These are phyloP conservation scores for Daldinia vernicosa DNA, from an alignment of 495 filamentous ascomycete species.

Conservation along the genomic window DNA sequence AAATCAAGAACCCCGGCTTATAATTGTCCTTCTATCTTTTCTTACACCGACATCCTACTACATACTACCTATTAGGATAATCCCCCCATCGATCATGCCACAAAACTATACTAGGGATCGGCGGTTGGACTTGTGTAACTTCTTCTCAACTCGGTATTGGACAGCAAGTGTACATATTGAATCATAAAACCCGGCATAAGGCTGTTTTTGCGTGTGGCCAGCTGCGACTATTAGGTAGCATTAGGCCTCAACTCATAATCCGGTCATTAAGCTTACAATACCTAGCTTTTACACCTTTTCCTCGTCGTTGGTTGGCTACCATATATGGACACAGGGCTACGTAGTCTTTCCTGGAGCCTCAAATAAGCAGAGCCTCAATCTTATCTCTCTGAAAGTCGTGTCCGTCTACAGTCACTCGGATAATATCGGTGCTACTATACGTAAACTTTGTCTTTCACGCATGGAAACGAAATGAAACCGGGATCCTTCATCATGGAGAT, in stretches of 20 bases:
- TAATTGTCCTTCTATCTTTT: not conserved
- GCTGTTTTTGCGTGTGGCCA: not conserved
- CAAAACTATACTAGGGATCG: not conserved
- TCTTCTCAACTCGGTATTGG: not conserved
- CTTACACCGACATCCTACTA: not conserved
- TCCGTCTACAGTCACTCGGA: slow-evolving; percentile 4
- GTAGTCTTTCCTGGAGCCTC: not conserved
- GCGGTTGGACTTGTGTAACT: not conserved
- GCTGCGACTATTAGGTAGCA: not conserved
- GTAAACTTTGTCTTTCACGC: not conserved
- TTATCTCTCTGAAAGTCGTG: not conserved
- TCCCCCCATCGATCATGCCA: not conserved
- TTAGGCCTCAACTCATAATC: not conserved
- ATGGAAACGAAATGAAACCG: slow-evolving; percentile 3
- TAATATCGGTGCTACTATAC: not conserved
- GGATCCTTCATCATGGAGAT: not conserved
- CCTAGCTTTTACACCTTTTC: not conserved
- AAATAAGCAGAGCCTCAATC: slow-evolving; percentile 16
- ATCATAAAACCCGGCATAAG: not conserved
- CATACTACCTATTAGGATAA: not conserved
- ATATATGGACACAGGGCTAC: too few relatives aligned
- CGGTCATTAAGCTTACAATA: not conserved
- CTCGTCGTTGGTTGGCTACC: too few relatives aligned
- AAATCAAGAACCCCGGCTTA: too few relatives aligned
- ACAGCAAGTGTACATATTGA: not conserved